Percentiles rank a stretch among this genome's conserved stretches.
Conservation (phyloP, 2,329 filamentous ascomycete species). For the Diaporthe humulicola region DNA sequence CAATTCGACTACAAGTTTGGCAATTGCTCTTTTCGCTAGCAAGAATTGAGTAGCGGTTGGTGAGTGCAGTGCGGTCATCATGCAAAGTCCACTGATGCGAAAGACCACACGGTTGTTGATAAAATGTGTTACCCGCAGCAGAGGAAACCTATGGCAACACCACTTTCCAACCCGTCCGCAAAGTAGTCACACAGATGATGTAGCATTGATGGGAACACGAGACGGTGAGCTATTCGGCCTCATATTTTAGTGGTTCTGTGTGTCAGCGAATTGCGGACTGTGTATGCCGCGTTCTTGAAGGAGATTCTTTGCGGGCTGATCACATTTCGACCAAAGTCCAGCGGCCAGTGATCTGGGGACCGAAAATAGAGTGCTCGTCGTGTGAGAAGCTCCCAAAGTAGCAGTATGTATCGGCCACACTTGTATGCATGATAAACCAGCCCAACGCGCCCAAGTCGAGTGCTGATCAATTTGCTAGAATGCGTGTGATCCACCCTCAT, state of each 20-base stretch:
- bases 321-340: not conserved
- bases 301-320: not conserved
- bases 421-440: not conserved
- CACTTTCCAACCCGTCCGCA: not conserved
- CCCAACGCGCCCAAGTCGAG: not conserved
- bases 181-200: not conserved
- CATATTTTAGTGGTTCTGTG: not conserved
- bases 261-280: not conserved
- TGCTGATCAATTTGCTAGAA: slow-evolving; percentile 1
- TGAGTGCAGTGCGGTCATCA: not conserved
- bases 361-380: not conserved
- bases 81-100: not conserved
- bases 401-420: slow-evolving; percentile 6
- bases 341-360: slow-evolving; percentile 3
- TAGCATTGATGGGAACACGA: not conserved
- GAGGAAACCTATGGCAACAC: not conserved
- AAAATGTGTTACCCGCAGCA: not conserved
- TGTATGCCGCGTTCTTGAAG: not conserved
- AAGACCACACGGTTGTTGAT: too few species aligned
- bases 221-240: not conserved
- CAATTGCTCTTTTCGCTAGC: not conserved
- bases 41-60: not conserved
- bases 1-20: not conserved
- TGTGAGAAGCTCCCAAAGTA: not conserved
- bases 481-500: not conserved